Conservation (phyloP, 768 basidiomycete genomes). For the Nevesoporus exiguus region DNA sequence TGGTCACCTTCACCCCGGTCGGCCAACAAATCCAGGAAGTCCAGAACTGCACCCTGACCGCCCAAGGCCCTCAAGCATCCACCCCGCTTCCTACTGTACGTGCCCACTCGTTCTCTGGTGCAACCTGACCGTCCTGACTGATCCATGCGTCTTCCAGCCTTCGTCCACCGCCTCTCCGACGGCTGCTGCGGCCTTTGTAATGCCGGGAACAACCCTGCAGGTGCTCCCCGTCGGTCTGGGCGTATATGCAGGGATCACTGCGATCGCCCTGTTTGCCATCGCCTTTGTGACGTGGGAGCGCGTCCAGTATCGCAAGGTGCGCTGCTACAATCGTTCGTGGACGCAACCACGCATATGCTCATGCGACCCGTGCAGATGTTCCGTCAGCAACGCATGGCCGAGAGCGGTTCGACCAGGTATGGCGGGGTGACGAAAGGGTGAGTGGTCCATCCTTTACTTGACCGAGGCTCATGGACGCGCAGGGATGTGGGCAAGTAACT, state of each 20-base stretch:
- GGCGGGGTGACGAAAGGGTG: constrained; percentile 43
- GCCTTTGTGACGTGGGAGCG: constrained; percentile 85
- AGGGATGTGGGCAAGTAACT: constrained; percentile 1
- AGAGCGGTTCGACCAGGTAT: constrained; percentile 59
- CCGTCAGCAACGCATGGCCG: constrained; percentile 69
- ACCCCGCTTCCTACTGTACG: constrained; percentile 14
- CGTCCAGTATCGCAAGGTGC: constrained; percentile 79
- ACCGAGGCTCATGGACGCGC: not conserved
- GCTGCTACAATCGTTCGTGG: constrained; percentile 16
- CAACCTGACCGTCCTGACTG: too few relatives aligned
- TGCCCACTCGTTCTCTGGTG: not conserved
- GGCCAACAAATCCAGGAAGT: constrained; percentile 55
- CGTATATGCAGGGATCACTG: constrained; percentile 82
- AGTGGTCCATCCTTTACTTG: not conserved
- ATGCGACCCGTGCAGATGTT: constrained; percentile 49
- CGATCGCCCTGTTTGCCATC: constrained; percentile 77
- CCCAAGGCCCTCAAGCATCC: constrained; percentile 16
- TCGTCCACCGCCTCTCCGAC: constrained; percentile 32
- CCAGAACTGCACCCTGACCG: constrained; percentile 45
- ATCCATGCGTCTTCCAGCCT: not conserved
- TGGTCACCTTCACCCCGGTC: constrained; percentile 51
- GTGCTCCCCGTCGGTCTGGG: constrained; percentile 83
- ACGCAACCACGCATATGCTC: not conserved
- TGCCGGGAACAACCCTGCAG: constrained; percentile 71
- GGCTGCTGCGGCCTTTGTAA: constrained; percentile 42